Evolutionary conservation across 1,284 basidiomycete genomes (phyloP).

Genomic region (Melanopsichium pennsylvanicum): DNA sequence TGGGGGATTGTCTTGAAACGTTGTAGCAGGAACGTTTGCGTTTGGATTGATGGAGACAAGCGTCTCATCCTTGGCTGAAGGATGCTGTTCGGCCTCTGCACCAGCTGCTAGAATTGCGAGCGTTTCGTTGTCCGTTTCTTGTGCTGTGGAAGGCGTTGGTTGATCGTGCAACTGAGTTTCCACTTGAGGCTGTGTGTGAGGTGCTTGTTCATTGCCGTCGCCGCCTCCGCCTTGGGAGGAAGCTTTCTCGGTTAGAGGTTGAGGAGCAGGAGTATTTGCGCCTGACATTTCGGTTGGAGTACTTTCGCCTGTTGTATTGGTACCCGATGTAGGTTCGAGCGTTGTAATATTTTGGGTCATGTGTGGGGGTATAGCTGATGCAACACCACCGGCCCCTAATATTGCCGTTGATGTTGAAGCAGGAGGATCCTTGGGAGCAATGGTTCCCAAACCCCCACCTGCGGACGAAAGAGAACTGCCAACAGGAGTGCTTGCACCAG

Average conservation of each 20-base stretch:
- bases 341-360: conserved; percentile 8
- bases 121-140: conserved; percentile 7
- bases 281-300: conserved; percentile 17
- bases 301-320: conserved; percentile 15
- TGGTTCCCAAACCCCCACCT: conserved; percentile 32
- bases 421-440: conserved; percentile 30
- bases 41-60: conserved; percentile 10
- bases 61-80: conserved; percentile 8
- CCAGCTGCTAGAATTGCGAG: conserved; percentile 21
- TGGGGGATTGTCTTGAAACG: conserved; percentile 6
- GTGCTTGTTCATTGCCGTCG: conserved; percentile 12
- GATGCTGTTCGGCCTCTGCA: conserved; percentile 20
- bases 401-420: conserved; percentile 4
- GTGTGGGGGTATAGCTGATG: conserved; percentile 33
- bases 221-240: conserved; percentile 16
- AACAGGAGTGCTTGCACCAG: conserved; percentile 5
- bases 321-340: conserved; percentile 11
- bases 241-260: neutral
- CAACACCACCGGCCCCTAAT: conserved; percentile 1
- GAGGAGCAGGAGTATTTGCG: conserved; percentile 15
- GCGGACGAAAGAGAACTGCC: conserved; percentile 10
- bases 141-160: neutral
- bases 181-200: conserved; percentile 29
- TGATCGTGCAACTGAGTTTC: conserved; percentile 37
- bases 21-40: conserved; percentile 9